Evolutionary conservation across 2,329 filamentous ascomycete genomes (phyloP).

Genomic region (Tolypocladium endophyticum): DNA sequence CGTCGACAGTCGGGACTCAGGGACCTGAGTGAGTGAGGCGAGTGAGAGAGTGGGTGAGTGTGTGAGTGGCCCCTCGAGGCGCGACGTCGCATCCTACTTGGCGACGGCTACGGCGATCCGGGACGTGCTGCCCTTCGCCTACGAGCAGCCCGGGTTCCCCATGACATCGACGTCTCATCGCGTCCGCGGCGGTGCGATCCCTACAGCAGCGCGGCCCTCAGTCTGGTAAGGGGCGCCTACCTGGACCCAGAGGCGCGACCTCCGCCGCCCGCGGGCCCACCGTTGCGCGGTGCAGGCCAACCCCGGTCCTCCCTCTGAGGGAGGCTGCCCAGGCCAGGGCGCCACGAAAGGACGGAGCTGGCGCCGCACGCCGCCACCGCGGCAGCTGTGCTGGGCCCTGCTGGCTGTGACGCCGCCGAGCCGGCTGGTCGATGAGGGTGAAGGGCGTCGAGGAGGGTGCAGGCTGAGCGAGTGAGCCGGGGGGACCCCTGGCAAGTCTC

Average conservation of each 20-base stretch:
- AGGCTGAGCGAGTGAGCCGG: background rate
- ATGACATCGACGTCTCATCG: constrained; percentile 5
- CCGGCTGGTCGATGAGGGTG: background rate
- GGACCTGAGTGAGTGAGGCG: background rate
- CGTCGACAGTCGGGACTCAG: background rate
- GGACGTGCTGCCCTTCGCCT: background rate
- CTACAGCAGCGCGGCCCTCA: constrained; percentile 8
- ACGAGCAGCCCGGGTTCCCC: background rate
- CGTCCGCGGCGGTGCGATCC: constrained; percentile 8
- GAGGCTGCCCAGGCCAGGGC: constrained; percentile 4
- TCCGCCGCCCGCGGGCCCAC: constrained; percentile 4
- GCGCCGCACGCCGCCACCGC: constrained; percentile 8
- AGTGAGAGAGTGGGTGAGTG: background rate
- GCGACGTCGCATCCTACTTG: background rate
- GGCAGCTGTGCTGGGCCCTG: constrained; percentile 3
- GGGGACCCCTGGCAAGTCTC: background rate
- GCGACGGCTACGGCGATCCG: background rate
- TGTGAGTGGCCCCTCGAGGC: background rate
- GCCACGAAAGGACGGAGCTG: constrained; percentile 6
- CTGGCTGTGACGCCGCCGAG: background rate
- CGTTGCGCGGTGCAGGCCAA: background rate
- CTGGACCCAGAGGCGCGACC: background rate
- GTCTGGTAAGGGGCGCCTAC: constrained; percentile 3
- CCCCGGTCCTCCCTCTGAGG: constrained; percentile 6
- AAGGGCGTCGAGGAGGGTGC: background rate